phyloP scores from a whole-genome alignment of 2,329 filamentous ascomycete genomes.

The Phoma sp. region DNA sequence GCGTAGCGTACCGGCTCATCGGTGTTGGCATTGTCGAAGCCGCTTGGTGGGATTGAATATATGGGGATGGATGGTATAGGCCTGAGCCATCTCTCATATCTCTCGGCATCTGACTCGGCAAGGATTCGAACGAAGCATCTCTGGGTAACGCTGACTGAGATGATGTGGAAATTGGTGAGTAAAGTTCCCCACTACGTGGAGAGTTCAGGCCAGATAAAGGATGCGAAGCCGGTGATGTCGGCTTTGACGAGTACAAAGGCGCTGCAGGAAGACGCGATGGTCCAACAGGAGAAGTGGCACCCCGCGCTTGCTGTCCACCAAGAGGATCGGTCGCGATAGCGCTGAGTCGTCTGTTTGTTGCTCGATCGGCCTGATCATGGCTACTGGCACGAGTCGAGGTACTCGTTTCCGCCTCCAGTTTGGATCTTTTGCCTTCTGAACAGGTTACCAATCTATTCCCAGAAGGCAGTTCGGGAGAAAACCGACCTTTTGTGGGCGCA shows the following conservation, averaged over 20 bases:
- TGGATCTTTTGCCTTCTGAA: constrained; percentile 53
- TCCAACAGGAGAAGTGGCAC: constrained; percentile 37
- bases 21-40: constrained; percentile 9
- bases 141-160: constrained; percentile 38
- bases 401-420: constrained; percentile 48
- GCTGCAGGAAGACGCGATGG: constrained; percentile 34
- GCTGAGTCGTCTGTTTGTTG: constrained; percentile 35
- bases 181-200: constrained; percentile 39
- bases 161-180: constrained; percentile 44
- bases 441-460: constrained; percentile 26
- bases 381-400: constrained; percentile 40
- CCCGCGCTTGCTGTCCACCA: constrained; percentile 26
- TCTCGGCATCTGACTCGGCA: constrained; percentile 24
- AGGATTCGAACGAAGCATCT: constrained; percentile 34
- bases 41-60: constrained; percentile 20
- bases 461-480: background rate
- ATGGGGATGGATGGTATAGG: constrained; percentile 26
- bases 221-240: constrained; percentile 42
- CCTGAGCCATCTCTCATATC: constrained; percentile 29
- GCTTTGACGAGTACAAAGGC: constrained; percentile 36
- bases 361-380: constrained; percentile 39
- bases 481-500: constrained; percentile 45
- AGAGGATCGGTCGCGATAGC: constrained; percentile 31
- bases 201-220: constrained; percentile 43
- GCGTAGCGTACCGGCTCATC: constrained; percentile 10